A percentile compares a stretch with the other conserved stretches of the same genome.
Conservation (phyloP, 805 yeast genomes). For the Metschnikowia peoriensis region DNA sequence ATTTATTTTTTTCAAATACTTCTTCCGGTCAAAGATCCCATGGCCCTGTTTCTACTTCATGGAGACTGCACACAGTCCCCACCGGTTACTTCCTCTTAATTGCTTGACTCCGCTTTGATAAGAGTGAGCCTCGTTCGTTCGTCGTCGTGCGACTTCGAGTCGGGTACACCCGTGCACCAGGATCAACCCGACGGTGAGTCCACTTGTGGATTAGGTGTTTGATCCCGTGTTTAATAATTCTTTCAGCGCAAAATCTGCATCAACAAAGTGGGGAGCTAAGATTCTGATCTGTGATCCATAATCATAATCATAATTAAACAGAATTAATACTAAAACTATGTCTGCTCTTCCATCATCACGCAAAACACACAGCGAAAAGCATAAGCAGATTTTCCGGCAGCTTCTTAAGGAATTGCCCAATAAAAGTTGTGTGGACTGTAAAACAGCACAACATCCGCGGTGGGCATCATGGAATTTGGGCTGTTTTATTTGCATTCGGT, state of each 20-base stretch:
- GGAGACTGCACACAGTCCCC: too few species aligned
- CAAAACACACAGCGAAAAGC: constrained; percentile 49
- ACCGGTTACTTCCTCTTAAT: too few species aligned
- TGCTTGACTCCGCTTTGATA: too few species aligned
- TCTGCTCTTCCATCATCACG: constrained; percentile 43
- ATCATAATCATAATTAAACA: too few species aligned
- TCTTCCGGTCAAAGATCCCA: too few species aligned
- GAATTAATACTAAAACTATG: constrained; percentile 1
- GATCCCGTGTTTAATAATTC: too few species aligned
- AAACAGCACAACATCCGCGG: constrained; percentile 83
- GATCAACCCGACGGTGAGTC: background rate
- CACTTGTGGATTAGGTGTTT: background rate
- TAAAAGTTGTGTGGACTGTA: constrained; percentile 87
- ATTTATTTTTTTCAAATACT: too few species aligned
- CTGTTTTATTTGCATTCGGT: constrained; percentile 86
- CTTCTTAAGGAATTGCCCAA: constrained; percentile 77
- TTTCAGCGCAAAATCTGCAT: too few species aligned
- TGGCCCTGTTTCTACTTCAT: too few species aligned
- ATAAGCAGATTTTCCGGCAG: constrained; percentile 69
- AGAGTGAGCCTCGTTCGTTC: background rate
- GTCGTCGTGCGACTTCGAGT: background rate
- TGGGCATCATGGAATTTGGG: constrained; percentile 99
- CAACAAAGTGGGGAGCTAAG: too few species aligned
- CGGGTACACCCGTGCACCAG: background rate
- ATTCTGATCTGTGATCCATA: too few species aligned